Conservation (phyloP, 371 early-diverging fungal species). For the Rhizopus sp. region DNA sequence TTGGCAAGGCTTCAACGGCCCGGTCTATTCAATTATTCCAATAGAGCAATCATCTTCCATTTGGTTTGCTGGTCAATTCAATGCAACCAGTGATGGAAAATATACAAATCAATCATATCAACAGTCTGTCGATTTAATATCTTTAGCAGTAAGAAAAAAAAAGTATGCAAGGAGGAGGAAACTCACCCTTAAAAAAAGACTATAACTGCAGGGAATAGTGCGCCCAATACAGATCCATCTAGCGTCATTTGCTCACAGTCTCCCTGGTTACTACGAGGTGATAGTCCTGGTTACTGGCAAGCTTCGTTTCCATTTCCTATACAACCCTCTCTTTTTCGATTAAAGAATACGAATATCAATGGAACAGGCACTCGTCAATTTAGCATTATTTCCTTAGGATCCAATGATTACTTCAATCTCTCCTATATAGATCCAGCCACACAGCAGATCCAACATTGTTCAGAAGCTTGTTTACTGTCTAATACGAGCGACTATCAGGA, state of each 20-base stretch:
- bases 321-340: conserved; percentile 67
- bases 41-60: conserved; percentile 27
- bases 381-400: conserved; percentile 47
- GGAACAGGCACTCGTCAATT: conserved; percentile 68
- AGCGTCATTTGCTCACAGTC: conserved; percentile 35
- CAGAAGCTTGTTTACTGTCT: conserved; percentile 59
- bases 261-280: conserved; percentile 69
- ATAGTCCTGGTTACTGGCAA: conserved; percentile 74
- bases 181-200: conserved; percentile 16
- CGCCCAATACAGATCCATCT: conserved; percentile 31
- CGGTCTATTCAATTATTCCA: conserved; percentile 43
- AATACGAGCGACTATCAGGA: conserved; percentile 60
- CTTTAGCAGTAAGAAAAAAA: conserved; percentile 32
- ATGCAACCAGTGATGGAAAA: conserved; percentile 43
- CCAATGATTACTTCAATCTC: conserved; percentile 54
- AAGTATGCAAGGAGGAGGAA: not conserved
- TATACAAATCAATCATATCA: conserved; percentile 30
- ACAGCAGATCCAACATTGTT: conserved; percentile 50
- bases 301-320: conserved; percentile 58
- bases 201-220: conserved; percentile 50
- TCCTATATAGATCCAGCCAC: conserved; percentile 65
- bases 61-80: conserved; percentile 48
- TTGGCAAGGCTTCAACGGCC: conserved; percentile 55
- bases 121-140: conserved; percentile 34
- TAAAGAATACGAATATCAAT: conserved; percentile 55